These are phyloP conservation scores for Handroanthus guayacan DNA, from an alignment of 257 asterid species.

Conservation along the genomic window DNA sequence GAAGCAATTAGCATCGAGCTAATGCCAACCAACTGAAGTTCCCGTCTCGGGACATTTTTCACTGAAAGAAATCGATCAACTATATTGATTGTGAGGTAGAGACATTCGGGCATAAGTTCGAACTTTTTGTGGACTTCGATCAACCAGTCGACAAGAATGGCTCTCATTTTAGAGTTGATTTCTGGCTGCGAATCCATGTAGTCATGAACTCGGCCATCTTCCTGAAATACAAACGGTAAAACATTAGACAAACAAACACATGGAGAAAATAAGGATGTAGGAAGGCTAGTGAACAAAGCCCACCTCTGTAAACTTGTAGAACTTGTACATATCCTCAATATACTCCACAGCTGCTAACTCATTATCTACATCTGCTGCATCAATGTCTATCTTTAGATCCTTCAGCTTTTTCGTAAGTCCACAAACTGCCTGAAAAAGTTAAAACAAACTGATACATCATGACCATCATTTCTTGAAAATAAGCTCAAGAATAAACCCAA, in stretches of 20 bases:
- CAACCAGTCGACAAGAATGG: conserved; percentile 72
- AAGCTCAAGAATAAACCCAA: background rate
- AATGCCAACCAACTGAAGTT: conserved; percentile 76
- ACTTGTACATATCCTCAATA: conserved; percentile 62
- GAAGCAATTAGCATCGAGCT: conserved; percentile 75
- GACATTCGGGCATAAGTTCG: conserved; percentile 61
- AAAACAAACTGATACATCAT: background rate
- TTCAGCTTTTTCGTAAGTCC: conserved; percentile 50
- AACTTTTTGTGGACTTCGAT: conserved; percentile 68
- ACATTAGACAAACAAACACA: background rate
- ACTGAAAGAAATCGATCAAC: conserved; percentile 59
- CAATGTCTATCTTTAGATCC: conserved; percentile 50
- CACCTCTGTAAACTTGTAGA: conserved; percentile 60
- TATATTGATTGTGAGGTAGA: conserved; percentile 59
- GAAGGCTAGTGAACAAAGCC: background rate
- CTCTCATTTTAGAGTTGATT: conserved; percentile 62
- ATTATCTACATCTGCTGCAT: conserved; percentile 50
- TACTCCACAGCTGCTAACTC: conserved; percentile 72
- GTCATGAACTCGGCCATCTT: conserved; percentile 46
- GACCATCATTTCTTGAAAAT: conserved; percentile 2
- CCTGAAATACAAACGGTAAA: conserved; percentile 33
- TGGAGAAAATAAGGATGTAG: background rate
- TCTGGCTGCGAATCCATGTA: conserved; percentile 66
- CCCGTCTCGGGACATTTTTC: conserved; percentile 53
- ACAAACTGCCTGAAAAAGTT: conserved; percentile 56